A percentile compares a stretch with the other conserved stretches of the same genome.
phyloP scores from a whole-genome alignment of 257 asterid genomes.

The Leptodermis oblonga region DNA sequence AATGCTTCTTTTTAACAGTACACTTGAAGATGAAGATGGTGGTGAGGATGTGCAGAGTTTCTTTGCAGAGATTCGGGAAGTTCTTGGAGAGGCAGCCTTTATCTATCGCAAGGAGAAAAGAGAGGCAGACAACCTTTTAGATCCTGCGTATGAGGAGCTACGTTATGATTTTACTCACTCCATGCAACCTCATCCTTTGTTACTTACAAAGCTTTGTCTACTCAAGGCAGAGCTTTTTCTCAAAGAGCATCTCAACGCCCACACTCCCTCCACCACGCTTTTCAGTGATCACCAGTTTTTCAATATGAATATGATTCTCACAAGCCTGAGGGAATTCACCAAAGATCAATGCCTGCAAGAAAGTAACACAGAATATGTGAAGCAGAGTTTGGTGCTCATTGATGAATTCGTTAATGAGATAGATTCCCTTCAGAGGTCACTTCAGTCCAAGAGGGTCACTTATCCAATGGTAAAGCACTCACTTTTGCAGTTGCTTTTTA shows the following conservation, averaged over 20 bases:
- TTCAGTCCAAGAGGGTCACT: background rate
- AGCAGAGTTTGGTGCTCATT: background rate
- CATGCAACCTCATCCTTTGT: background rate
- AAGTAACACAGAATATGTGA: background rate
- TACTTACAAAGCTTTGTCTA: background rate
- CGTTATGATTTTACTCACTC: too few species aligned
- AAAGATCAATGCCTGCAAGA: background rate
- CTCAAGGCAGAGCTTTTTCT: conserved; percentile 3
- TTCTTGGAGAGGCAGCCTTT: background rate
- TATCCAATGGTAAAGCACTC: background rate
- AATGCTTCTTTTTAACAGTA: background rate
- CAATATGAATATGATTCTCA: background rate
- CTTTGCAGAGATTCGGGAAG: background rate
- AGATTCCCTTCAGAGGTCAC: background rate
- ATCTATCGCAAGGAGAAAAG: background rate
- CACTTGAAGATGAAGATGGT: background rate
- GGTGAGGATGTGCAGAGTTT: background rate
- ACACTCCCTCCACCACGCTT: background rate
- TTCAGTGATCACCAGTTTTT: background rate
- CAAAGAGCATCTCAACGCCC: background rate
- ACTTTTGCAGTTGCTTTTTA: background rate
- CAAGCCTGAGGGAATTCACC: background rate
- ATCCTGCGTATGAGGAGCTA: background rate
- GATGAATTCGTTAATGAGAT: background rate
- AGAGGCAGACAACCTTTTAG: background rate